These are phyloP conservation scores for Diversispora epigaea DNA, from an alignment of 192 early-diverging fungal genomes.

Conservation along the genomic window DNA sequence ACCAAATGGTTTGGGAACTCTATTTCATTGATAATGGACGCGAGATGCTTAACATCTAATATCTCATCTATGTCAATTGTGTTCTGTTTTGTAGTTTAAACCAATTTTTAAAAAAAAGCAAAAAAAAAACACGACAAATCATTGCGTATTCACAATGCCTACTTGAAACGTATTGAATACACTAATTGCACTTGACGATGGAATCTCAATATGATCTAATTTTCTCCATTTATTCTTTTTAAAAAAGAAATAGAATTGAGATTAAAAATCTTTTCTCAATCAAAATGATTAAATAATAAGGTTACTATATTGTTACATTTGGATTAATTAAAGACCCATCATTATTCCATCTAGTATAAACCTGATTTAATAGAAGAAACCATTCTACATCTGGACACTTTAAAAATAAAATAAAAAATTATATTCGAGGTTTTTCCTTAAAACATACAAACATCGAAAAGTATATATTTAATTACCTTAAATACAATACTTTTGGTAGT, in stretches of 20 bases:
- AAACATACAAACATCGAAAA: neutral
- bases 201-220: slow-evolving; percentile 38
- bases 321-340: neutral
- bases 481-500: slow-evolving; percentile 40
- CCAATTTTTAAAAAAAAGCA: neutral
- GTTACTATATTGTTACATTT: neutral
- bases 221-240: slow-evolving; percentile 44
- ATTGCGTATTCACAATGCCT: neutral
- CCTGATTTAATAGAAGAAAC: slow-evolving; percentile 31
- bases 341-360: slow-evolving; percentile 43
- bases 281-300: neutral
- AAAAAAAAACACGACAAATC: neutral
- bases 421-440: neutral
- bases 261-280: neutral
- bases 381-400: slow-evolving; percentile 43
- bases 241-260: neutral
- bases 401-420: neutral
- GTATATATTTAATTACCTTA: slow-evolving; percentile 25
- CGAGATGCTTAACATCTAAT: slow-evolving; percentile 43
- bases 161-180: slow-evolving; percentile 23
- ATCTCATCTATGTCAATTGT: slow-evolving; percentile 44
- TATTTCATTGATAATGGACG: slow-evolving; percentile 46
- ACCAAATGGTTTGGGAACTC: slow-evolving; percentile 50
- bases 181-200: slow-evolving; percentile 38
- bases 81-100: slow-evolving; percentile 21